Conservation (phyloP, 768 basidiomycete genomes). For the Gymnopilus junonius region DNA sequence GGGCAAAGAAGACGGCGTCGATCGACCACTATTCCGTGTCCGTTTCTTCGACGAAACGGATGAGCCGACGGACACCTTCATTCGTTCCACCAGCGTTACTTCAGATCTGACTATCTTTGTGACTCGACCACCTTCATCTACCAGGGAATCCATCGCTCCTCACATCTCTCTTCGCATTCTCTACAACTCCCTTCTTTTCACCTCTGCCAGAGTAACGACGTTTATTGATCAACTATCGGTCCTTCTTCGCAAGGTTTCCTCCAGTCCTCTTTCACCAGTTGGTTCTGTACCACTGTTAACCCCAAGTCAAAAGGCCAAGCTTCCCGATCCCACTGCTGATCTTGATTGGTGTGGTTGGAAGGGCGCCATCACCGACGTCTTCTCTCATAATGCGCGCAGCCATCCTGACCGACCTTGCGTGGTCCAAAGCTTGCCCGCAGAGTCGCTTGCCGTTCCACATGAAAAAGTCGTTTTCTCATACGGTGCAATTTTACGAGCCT, state of each 20-base stretch:
- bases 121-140: slow-evolving; percentile 68
- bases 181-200: slow-evolving; percentile 96
- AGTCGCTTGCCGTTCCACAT: slow-evolving; percentile 45
- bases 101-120: slow-evolving; percentile 95
- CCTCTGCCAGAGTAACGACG: slow-evolving; percentile 70
- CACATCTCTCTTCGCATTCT: slow-evolving; percentile 79
- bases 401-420: slow-evolving; percentile 89
- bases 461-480: slow-evolving; percentile 75
- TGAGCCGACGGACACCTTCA: slow-evolving; percentile 69
- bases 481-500: slow-evolving; percentile 76
- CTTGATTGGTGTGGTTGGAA: slow-evolving; percentile 98
- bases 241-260: slow-evolving; percentile 72
- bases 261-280: slow-evolving; percentile 68
- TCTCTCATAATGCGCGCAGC: slow-evolving; percentile 81
- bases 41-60: slow-evolving; percentile 97
- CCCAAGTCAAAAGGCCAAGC: slow-evolving; percentile 61
- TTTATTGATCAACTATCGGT: slow-evolving; percentile 89
- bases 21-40: slow-evolving; percentile 84
- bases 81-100: slow-evolving; percentile 80
- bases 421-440: slow-evolving; percentile 69
- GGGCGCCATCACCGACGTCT: slow-evolving; percentile 95
- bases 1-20: slow-evolving; percentile 62
- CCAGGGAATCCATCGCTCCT: slow-evolving; percentile 73
- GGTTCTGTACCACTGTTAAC: slow-evolving; percentile 85
- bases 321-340: slow-evolving; percentile 87